Percentiles rank a stretch among this genome's conserved stretches.
Conservation (phyloP, 352 stramenopile species). For the Albugo laibachii region DNA sequence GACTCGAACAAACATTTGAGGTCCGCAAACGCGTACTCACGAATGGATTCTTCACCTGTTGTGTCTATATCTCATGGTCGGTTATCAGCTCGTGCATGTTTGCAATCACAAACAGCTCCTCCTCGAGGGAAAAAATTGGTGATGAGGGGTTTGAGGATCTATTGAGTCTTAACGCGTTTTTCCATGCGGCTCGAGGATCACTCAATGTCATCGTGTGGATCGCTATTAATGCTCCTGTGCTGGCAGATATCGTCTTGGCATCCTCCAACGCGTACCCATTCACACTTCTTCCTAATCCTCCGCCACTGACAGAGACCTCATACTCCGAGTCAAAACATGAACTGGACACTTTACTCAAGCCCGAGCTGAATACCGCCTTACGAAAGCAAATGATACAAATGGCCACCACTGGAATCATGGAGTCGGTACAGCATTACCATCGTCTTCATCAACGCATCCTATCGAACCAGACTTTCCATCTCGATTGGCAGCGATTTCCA, state of each 20-base stretch:
- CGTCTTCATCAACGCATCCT: slow-evolving; percentile 34
- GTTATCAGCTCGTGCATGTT: slow-evolving; percentile 51
- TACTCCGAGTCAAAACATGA: slow-evolving; percentile 11
- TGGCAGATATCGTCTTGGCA: slow-evolving; percentile 5
- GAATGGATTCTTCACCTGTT: slow-evolving; percentile 59
- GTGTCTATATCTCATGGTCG: slow-evolving; percentile 73
- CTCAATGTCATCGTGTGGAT: slow-evolving; percentile 78
- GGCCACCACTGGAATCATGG: slow-evolving; percentile 74
- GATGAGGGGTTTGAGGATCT: slow-evolving; percentile 23
- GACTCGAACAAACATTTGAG: slow-evolving; percentile 73
- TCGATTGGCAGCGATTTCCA: slow-evolving; percentile 58
- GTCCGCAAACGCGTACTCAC: slow-evolving; percentile 55
- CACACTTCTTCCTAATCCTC: slow-evolving; percentile 10
- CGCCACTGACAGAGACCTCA: slow-evolving; percentile 1
- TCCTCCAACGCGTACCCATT: not conserved
- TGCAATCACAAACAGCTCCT: slow-evolving; percentile 24
- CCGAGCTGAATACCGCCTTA: slow-evolving; percentile 71
- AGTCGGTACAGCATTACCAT: slow-evolving; percentile 69
- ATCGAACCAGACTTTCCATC: slow-evolving; percentile 61
- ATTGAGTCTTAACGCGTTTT: slow-evolving; percentile 55
- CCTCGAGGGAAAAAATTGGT: slow-evolving; percentile 12
- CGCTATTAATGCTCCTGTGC: slow-evolving; percentile 44
- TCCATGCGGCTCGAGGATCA: slow-evolving; percentile 50
- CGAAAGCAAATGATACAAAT: slow-evolving; percentile 78
- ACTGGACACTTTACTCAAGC: slow-evolving; percentile 28